Base-by-base conservation (phyloP, 2,329 filamentous ascomycete species). In the Neofusicoccum sp. region DNA sequence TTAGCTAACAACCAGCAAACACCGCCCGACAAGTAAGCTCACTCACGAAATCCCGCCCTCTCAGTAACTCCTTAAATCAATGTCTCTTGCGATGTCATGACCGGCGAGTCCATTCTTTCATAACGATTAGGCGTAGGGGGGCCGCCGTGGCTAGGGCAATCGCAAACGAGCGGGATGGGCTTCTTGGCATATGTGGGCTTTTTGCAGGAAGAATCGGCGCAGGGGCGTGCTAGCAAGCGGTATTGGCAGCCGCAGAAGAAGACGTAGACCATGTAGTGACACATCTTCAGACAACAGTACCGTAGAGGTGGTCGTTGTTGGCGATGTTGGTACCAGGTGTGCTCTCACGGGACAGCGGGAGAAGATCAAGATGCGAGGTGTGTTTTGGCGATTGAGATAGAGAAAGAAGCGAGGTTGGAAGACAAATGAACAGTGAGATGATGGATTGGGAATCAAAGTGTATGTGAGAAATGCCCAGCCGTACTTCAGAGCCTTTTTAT, bases 221-320 rank as follows among this genome's bases (percentile, higher is more conserved):
- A 60, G 36, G 11, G 45, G 28, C 44, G 45, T 31, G 57, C 47
- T n/a, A 60, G 45, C 45, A 14, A 34, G 34, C 57, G 57, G 34
- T 51, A 60, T 16, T 60, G 57, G 36, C 57, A 60, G 28, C 47
- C 57, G 36, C 57, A 60, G 57, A 60, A 60, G 12, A 60, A 60
- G 28, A 48, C 24, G 36, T 60, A 60, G 44, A 60, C 38, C 26
- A 51, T 7, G 45, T 60, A 60, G 45, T 60, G 45, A n/a, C 57
- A 60, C 57, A 60, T 60, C n/a, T n/a, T n/a, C n/a, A n/a, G n/a
- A n/a, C n/a, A n/a, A n/a, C n/a, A n/a, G n/a, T n/a, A n/a, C 3
- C 7, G 38, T 41, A 41, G 4, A n/a, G 41, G 4, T 24, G 41
- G 41, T 11, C 41, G 5, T 4, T 4, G n/a, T 51, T 38, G 11